These are phyloP conservation scores for Sutorius eximius DNA, from an alignment of 1,284 basidiomycete species.

Conservation along the genomic window DNA sequence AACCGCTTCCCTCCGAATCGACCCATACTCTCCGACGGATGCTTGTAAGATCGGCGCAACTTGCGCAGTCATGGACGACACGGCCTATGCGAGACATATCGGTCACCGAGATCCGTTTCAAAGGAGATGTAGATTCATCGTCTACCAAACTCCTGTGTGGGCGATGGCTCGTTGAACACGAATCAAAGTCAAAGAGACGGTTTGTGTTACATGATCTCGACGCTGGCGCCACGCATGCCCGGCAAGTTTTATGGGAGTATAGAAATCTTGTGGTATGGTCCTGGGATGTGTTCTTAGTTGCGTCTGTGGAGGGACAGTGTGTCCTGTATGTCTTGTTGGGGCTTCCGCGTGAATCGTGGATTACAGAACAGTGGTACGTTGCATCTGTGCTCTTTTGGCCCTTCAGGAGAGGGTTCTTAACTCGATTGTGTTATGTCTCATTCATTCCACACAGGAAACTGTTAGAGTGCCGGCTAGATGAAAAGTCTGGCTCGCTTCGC, in stretches of 20 bases:
- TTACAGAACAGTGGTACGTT: neutral
- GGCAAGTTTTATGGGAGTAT: neutral
- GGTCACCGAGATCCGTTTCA: neutral
- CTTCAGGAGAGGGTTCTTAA: neutral
- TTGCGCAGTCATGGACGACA: conserved; percentile 9
- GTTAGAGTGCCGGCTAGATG: neutral
- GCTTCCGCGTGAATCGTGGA: neutral
- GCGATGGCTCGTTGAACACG: conserved; percentile 1
- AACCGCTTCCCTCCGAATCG: neutral
- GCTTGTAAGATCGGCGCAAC: neutral
- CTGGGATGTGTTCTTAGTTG: neutral
- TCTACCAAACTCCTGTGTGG: neutral
- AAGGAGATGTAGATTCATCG: neutral
- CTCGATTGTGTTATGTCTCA: neutral
- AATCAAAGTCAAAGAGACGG: rapidly evolving
- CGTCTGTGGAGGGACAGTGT: neutral
- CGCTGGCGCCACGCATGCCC: neutral
- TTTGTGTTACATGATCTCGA: conserved; percentile 1
- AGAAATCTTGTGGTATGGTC: too few species aligned
- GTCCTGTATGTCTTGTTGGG: neutral
- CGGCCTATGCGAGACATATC: neutral
- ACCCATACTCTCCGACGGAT: neutral
- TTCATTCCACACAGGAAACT: neutral
- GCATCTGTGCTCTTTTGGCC: neutral
- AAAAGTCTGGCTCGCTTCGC: neutral